Evolutionary conservation across 2,329 filamentous ascomycete species (phyloP).

Genomic region (Coleophoma cylindrospora): DNA sequence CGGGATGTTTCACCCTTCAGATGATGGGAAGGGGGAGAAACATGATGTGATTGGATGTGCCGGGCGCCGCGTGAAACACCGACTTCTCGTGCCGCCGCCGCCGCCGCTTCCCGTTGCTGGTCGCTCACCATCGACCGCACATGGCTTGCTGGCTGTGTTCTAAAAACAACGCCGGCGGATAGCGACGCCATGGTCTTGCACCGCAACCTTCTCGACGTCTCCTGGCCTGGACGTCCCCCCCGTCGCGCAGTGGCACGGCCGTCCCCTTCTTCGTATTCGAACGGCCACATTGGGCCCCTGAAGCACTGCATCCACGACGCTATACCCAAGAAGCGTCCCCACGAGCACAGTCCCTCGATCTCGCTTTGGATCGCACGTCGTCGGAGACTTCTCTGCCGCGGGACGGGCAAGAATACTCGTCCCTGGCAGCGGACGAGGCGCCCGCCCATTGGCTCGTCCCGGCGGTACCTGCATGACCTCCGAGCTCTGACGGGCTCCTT

Average conservation of each 20-base stretch:
- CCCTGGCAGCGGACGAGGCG: not conserved
- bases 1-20: not conserved
- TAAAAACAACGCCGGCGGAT: not conserved
- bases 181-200: not conserved
- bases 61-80: not conserved
- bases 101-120: not conserved
- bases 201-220: not conserved
- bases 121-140: not conserved
- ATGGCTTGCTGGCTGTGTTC: not conserved
- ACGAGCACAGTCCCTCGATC: no score
- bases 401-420: not conserved
- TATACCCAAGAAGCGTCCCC: no score
- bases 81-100: not conserved
- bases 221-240: not conserved
- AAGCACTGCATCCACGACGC: no score
- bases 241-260: no score
- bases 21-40: no score
- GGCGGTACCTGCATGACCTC: slow-evolving; percentile 6
- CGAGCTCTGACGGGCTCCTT: not conserved
- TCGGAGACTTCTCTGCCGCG: no score
- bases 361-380: no score
- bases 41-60: not conserved
- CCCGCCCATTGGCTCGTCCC: not conserved
- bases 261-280: no score
- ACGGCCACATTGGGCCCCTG: no score